Percentiles rank a stretch among this genome's conserved stretches.
These are phyloP conservation scores for Sutorius eximius DNA, from an alignment of 1,284 basidiomycete species.

Conservation along the genomic window DNA sequence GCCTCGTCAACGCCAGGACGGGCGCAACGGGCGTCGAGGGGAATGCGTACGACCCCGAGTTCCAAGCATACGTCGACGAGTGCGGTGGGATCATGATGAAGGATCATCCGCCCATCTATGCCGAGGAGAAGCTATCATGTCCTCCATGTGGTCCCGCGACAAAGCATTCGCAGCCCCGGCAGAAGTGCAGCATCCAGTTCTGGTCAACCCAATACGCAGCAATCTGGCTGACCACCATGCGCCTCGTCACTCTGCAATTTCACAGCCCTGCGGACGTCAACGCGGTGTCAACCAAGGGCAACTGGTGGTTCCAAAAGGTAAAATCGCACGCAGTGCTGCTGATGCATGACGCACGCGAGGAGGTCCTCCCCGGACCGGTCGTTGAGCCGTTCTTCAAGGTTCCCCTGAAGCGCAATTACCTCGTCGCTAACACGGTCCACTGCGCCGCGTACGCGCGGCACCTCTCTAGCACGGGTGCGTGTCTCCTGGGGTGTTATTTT, in stretches of 20 bases:
- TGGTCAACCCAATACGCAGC: neutral
- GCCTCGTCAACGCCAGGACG: neutral
- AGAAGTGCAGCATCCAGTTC: neutral
- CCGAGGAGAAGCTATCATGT: neutral
- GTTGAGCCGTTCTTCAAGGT: conserved; percentile 18
- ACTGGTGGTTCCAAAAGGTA: conserved; percentile 15
- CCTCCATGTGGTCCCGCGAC: conserved; percentile 14
- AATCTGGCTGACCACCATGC: too few species aligned
- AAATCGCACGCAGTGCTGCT: conserved; percentile 6
- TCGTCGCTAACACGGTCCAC: conserved; percentile 11
- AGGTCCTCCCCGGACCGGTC: conserved; percentile 11
- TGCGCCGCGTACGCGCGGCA: conserved; percentile 19
- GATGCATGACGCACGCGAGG: conserved; percentile 14
- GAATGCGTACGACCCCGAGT: neutral
- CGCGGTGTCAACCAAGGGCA: conserved; percentile 13
- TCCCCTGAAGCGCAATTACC: conserved; percentile 14
- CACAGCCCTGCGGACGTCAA: conserved; percentile 2
- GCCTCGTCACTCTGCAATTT: neutral
- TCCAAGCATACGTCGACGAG: neutral
- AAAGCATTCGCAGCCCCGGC: conserved; percentile 10
- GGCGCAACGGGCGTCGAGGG: neutral
- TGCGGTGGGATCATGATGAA: neutral
- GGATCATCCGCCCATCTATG: neutral
- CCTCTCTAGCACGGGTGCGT: neutral
- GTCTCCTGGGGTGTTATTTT: neutral